These are phyloP conservation scores for Phytophthora podocarpi DNA, from an alignment of 352 stramenopile species.

Conservation along the genomic window DNA sequence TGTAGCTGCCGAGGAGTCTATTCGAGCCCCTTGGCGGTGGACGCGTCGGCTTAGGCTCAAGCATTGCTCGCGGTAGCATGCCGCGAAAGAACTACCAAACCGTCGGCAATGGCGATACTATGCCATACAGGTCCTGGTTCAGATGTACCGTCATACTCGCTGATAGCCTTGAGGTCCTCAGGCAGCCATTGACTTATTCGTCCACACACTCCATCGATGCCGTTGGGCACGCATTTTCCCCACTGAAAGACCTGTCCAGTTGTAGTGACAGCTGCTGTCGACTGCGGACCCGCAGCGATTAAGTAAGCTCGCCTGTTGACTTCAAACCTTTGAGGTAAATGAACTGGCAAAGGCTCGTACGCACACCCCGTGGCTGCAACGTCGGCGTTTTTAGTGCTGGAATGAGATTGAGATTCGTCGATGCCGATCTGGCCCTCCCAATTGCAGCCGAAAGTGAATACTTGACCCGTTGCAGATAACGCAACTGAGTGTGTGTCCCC, in stretches of 20 bases:
- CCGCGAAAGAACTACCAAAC: constrained; percentile 46
- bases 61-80: constrained; percentile 2
- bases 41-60: too few relatives aligned
- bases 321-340: constrained; percentile 1
- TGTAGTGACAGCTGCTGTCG: constrained; percentile 29
- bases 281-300: constrained; percentile 35
- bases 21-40: too few relatives aligned
- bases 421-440: constrained; percentile 76
- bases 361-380: constrained; percentile 21
- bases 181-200: constrained; percentile 34
- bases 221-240: constrained; percentile 38
- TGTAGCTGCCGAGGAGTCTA: too few relatives aligned
- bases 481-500: constrained; percentile 74
- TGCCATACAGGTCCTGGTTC: constrained; percentile 34
- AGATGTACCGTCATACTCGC: neutral
- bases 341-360: constrained; percentile 19
- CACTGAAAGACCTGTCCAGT: constrained; percentile 42
- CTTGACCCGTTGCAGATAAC: constrained; percentile 45
- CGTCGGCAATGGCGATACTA: constrained; percentile 51
- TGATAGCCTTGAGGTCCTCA: constrained; percentile 21
- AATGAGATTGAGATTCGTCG: constrained; percentile 35
- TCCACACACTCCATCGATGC: constrained; percentile 39
- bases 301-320: constrained; percentile 26
- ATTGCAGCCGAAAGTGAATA: constrained; percentile 70
- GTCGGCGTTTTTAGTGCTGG: too few relatives aligned